Evolutionary conservation across 768 basidiomycete species (phyloP).

Genomic region (Phaffia australis): DNA sequence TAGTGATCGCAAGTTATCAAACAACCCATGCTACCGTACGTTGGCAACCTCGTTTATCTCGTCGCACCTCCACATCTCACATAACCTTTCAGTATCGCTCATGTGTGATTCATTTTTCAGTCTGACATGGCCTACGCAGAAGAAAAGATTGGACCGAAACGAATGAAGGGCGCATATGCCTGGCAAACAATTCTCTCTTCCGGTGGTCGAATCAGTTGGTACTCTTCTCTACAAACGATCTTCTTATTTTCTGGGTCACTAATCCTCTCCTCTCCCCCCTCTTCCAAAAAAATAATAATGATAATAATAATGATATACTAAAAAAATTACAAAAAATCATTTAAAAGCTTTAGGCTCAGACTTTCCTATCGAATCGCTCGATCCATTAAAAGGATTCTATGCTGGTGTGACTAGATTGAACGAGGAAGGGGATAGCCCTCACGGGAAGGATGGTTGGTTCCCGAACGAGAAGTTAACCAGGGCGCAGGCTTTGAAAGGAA

Average conservation of each 20-base stretch:
- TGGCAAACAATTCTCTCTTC: slow-evolving; percentile 61
- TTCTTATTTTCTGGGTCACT: not conserved
- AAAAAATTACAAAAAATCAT: too few relatives aligned
- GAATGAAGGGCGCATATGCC: slow-evolving; percentile 81
- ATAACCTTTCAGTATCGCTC: not conserved
- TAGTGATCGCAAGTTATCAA: slow-evolving; percentile 7
- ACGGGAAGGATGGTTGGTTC: slow-evolving; percentile 73
- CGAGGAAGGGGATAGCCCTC: slow-evolving; percentile 62
- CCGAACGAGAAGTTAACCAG: slow-evolving; percentile 65
- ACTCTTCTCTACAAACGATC: not conserved
- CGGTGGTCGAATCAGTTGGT: not conserved
- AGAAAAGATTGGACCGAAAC: slow-evolving; percentile 60
- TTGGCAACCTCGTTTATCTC: too few relatives aligned
- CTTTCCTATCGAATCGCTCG: slow-evolving; percentile 84
- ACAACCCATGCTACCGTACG: slow-evolving; percentile 2
- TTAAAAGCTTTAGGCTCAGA: slow-evolving; percentile 66
- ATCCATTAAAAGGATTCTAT: slow-evolving; percentile 80
- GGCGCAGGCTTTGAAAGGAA: slow-evolving; percentile 61
- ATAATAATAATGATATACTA: too few relatives aligned
- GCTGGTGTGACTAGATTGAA: slow-evolving; percentile 70
- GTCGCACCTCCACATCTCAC: not conserved
- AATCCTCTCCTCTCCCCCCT: not conserved
- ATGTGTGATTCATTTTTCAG: slow-evolving; percentile 37
- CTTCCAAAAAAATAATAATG: too few relatives aligned
- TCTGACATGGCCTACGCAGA: slow-evolving; percentile 91